A percentile compares a stretch with the other conserved stretches of the same genome.
Conservation (phyloP, 2,329 filamentous ascomycete genomes). For the Aspergillus aculeatus region DNA sequence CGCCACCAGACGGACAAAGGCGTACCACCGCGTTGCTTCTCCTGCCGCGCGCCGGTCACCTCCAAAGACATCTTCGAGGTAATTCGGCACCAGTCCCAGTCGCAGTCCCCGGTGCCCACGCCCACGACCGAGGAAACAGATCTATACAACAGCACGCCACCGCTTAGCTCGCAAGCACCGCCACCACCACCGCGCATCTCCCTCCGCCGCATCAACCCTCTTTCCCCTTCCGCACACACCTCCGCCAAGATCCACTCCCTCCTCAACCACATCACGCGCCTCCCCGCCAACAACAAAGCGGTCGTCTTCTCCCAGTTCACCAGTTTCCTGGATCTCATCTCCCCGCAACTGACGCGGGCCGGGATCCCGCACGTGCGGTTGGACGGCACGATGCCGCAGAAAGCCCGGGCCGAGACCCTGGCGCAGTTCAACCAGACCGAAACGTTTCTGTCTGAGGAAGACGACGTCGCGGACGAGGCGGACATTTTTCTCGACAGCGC, state of each 20-base stretch:
- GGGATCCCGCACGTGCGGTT: slow-evolving; percentile 81
- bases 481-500: slow-evolving; percentile 14
- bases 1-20: slow-evolving; percentile 78
- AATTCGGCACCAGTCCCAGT: slow-evolving; percentile 62
- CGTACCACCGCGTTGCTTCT: slow-evolving; percentile 79
- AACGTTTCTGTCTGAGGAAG: slow-evolving; percentile 28
- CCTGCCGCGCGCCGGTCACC: slow-evolving; percentile 80
- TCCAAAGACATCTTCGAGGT: slow-evolving; percentile 88
- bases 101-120: slow-evolving; percentile 14
- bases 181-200: slow-evolving; percentile 51
- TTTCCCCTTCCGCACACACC: slow-evolving; percentile 57
- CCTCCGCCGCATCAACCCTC: slow-evolving; percentile 60
- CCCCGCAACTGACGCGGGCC: slow-evolving; percentile 70
- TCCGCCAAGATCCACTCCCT: slow-evolving; percentile 87
- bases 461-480: slow-evolving; percentile 37
- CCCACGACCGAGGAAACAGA: slow-evolving; percentile 36
- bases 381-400: slow-evolving; percentile 87
- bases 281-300: slow-evolving; percentile 75
- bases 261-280: slow-evolving; percentile 68
- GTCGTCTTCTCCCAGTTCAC: slow-evolving; percentile 98
- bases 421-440: slow-evolving; percentile 62
- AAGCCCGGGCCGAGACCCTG: slow-evolving; percentile 75
- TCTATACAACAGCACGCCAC: slow-evolving; percentile 42
- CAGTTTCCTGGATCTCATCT: slow-evolving; percentile 88
- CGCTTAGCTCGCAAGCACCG: slow-evolving; percentile 32